A percentile compares a stretch with the other conserved stretches of the same genome.
Evolutionary conservation across 2,329 filamentous ascomycete genomes (phyloP).

Genomic region (Penicillium hordei): DNA sequence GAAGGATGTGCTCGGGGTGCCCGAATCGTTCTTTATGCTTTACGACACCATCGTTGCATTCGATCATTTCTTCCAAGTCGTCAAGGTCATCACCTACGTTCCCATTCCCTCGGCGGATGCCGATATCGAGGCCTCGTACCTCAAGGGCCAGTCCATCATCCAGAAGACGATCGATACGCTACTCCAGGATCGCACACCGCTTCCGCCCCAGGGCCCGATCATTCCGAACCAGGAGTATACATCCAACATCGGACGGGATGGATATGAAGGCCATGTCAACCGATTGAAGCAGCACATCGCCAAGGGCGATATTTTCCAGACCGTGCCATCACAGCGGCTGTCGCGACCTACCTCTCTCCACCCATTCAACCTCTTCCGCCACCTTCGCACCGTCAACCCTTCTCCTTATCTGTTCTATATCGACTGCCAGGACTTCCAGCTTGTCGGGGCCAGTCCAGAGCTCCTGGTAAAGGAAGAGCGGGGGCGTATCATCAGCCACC

Average conservation of each 20-base stretch:
- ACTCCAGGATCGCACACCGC: slow-evolving; percentile 69
- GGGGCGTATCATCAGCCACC: slow-evolving; percentile 89
- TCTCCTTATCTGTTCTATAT: slow-evolving; percentile 98
- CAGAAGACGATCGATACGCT: slow-evolving; percentile 69
- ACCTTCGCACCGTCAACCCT: slow-evolving; percentile 94
- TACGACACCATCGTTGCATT: slow-evolving; percentile 93
- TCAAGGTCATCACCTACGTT: slow-evolving; percentile 92
- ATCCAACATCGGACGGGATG: slow-evolving; percentile 85
- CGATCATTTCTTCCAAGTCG: slow-evolving; percentile 88
- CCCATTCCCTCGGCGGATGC: slow-evolving; percentile 61
- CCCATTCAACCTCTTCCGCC: slow-evolving; percentile 97
- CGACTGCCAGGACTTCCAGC: slow-evolving; percentile 86
- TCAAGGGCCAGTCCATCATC: slow-evolving; percentile 64
- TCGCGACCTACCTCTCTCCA: slow-evolving; percentile 85
- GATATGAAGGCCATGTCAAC: slow-evolving; percentile 88
- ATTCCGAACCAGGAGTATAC: slow-evolving; percentile 73
- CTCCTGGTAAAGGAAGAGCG: slow-evolving; percentile 87
- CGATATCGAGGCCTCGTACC: slow-evolving; percentile 68
- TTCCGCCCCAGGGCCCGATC: slow-evolving; percentile 75
- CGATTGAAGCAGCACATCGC: slow-evolving; percentile 86
- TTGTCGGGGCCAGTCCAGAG: slow-evolving; percentile 92
- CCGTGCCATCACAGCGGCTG: slow-evolving; percentile 91
- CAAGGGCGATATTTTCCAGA: slow-evolving; percentile 93
- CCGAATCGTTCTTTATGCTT: slow-evolving; percentile 95
- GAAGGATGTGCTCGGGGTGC: slow-evolving; percentile 83